phyloP scores from a whole-genome alignment of 2,329 filamentous ascomycete species.

The Fusarium tricinctum region DNA sequence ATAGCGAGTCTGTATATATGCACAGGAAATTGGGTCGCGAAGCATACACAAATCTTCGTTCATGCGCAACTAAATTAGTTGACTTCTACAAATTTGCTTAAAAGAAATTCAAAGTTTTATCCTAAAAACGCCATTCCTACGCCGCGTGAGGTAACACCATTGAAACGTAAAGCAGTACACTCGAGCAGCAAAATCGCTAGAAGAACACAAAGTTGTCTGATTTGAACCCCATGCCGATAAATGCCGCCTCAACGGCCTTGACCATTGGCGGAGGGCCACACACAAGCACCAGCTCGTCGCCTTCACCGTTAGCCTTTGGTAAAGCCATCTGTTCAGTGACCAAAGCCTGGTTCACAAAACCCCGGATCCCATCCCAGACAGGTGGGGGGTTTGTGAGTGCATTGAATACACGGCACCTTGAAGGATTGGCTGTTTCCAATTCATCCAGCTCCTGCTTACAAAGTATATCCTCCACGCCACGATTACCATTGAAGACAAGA shows the following conservation, averaged over 20 bases:
- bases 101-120: constrained; percentile 4
- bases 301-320: constrained; percentile 54
- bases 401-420: constrained; percentile 75
- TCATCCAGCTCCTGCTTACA: constrained; percentile 79
- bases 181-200: constrained; percentile 7
- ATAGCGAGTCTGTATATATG: background rate
- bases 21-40: background rate
- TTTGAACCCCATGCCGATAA: constrained; percentile 73
- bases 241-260: constrained; percentile 70
- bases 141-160: background rate
- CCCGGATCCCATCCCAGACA: constrained; percentile 76
- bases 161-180: background rate
- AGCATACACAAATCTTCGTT: constrained; percentile 11
- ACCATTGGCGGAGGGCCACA: constrained; percentile 86
- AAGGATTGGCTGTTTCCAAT: constrained; percentile 66
- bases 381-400: constrained; percentile 75
- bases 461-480: constrained; percentile 84
- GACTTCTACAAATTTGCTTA: background rate
- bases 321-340: constrained; percentile 69
- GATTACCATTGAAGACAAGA: constrained; percentile 83
- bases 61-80: background rate
- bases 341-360: constrained; percentile 74
- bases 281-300: constrained; percentile 76
- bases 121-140: constrained; percentile 5
- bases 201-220: constrained; percentile 51